These are phyloP conservation scores for Phytopythium oedochilum DNA, from an alignment of 352 stramenopile species.

Conservation along the genomic window DNA sequence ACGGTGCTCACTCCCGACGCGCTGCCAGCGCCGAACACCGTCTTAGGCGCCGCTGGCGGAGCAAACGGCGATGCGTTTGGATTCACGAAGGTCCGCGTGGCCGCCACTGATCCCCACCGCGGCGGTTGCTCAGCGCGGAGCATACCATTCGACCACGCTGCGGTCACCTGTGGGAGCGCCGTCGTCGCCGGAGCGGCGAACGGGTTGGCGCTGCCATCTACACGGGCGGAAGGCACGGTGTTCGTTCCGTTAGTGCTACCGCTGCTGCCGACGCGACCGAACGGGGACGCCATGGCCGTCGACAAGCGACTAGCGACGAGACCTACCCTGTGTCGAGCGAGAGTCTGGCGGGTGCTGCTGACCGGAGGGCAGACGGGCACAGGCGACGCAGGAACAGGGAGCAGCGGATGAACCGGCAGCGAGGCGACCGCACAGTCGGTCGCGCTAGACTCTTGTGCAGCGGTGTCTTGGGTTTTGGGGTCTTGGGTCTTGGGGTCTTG, in stretches of 20 bases:
- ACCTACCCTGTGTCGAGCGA: neutral
- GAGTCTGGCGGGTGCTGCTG: neutral
- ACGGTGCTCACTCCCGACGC: neutral
- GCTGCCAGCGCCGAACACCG: neutral
- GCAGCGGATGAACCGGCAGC: neutral
- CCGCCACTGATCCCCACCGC: neutral
- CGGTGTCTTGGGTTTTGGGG: neutral
- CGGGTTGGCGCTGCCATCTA: neutral
- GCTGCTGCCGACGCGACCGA: neutral
- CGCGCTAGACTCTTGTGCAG: neutral
- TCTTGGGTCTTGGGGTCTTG: neutral
- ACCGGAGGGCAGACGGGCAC: slow-evolving; percentile 1
- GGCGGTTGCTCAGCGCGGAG: neutral
- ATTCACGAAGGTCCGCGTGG: neutral
- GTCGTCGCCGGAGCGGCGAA: neutral
- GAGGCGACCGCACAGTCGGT: neutral
- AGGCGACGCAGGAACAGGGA: neutral
- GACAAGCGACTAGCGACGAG: neutral
- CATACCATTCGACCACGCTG: neutral
- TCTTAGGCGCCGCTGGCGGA: neutral
- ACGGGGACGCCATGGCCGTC: neutral
- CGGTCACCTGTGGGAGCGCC: neutral
- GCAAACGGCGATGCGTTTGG: neutral
- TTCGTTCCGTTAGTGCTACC: neutral
- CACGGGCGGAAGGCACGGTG: neutral